Evolutionary conservation across 129 eudicot species (phyloP).

Genomic region (Pseudognaphalium luteoalbum): DNA sequence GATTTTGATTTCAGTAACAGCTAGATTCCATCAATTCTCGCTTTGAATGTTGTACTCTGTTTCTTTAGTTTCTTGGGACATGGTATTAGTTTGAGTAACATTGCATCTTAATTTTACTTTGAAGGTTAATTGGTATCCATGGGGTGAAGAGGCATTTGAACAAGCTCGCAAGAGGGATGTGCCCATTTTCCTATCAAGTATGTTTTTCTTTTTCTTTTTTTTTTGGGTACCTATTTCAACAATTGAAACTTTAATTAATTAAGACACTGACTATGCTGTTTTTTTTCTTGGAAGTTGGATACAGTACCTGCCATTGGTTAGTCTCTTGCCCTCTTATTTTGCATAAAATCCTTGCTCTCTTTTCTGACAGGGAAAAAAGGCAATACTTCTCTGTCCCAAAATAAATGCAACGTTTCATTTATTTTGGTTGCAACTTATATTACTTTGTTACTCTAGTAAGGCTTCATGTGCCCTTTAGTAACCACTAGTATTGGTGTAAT

Average conservation of each 20-base stretch:
- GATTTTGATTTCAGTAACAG: not conserved
- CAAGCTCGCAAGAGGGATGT: constrained; percentile 88
- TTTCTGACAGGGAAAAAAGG: not conserved
- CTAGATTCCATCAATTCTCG: constrained; percentile 1
- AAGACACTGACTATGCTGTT: constrained; percentile 21
- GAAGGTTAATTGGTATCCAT: constrained; percentile 98
- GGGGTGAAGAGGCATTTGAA: constrained; percentile 91
- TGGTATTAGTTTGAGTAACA: constrained; percentile 13
- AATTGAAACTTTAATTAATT: not conserved
- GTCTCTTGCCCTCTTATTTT: constrained; percentile 23
- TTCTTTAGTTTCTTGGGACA: not conserved
- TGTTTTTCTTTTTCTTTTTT: not conserved
- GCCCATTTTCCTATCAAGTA: constrained; percentile 93
- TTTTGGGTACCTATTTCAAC: not conserved
- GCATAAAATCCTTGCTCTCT: not conserved
- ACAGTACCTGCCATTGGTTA: constrained; percentile 99
- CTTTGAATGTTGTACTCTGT: not conserved
- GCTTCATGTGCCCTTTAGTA: not conserved
- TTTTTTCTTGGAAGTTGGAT: constrained; percentile 69
- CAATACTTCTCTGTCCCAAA: too few species aligned
- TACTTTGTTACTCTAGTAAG: too few species aligned
- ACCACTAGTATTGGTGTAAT: not conserved
- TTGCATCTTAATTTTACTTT: constrained; percentile 7
- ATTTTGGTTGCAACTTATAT: too few species aligned
- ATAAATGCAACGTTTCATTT: too few species aligned